Evolutionary conservation across 306 rosid species (phyloP).

Genomic region (Cicer bijugum): DNA sequence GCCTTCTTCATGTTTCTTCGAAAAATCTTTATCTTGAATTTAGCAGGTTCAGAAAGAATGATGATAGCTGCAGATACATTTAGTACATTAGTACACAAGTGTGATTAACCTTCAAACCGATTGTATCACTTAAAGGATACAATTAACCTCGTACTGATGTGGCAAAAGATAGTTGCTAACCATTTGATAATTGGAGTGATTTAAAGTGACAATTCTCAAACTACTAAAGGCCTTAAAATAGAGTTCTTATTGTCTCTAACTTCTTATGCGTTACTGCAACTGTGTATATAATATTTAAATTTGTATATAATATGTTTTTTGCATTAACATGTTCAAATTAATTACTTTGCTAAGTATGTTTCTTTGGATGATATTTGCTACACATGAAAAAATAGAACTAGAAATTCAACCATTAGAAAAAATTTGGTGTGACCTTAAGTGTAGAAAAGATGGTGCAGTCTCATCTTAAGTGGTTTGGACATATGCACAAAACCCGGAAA

Average conservation of each 20-base stretch:
- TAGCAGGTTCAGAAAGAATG: background rate
- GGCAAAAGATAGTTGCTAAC: background rate
- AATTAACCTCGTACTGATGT: background rate
- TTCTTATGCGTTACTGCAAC: background rate
- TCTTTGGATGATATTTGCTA: background rate
- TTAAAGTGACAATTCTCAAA: too few relatives aligned
- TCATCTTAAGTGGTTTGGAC: background rate
- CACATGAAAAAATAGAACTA: background rate
- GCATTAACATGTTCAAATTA: too few relatives aligned
- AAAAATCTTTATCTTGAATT: conserved; percentile 6
- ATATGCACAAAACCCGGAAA: too few relatives aligned
- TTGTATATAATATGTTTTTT: too few relatives aligned
- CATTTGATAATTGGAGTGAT: too few relatives aligned
- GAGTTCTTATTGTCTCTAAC: background rate
- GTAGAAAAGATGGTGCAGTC: background rate
- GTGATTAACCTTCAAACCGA: background rate
- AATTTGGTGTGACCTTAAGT: background rate
- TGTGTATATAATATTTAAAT: background rate
- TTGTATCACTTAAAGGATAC: background rate
- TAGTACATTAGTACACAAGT: background rate
- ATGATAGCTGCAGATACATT: conserved; percentile 17
- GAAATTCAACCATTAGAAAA: too few relatives aligned
- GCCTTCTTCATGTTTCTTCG: background rate
- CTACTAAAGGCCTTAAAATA: background rate
- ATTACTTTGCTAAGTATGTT: background rate